Base-by-base conservation (phyloP, 1,139 yeast genomes). In the Yamadazyma triangularis region DNA sequence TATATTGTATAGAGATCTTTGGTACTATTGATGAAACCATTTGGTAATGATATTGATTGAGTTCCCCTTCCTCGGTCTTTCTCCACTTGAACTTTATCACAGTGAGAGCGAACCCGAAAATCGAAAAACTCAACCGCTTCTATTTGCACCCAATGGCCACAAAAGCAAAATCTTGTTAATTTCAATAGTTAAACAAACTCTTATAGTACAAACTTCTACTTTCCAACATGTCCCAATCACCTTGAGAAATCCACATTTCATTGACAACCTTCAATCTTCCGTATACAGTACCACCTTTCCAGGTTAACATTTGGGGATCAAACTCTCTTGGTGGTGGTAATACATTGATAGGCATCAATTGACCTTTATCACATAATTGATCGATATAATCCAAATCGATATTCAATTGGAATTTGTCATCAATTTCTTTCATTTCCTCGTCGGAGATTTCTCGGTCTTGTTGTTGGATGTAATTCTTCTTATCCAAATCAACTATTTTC, bases 271-370 rank as follows among this genome's bases (percentile, higher is more conserved):
- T 88, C 42, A 91, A 70, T 45, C 94, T 51, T 2, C 89, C 79
- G 52, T 77, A 83, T 12, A 91, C 96, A 32, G 89, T 72, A 2
- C 93, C 97, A 23, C 98, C 98, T 54, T 86, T 89, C 97, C 98
- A 91, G 2, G 81, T 71, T 36, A 91, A 60, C 45, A 79, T 68
- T 28, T 77, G 74, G 0, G 97, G 95, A 50, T 89, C 96, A 60
- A 87, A 80, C 33, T 88, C 96, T 39, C 89, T 70, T 15, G 97
- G 95, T 8, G 93, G 77, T 2, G 96, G 89, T 49, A 89, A 60
- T 2, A 81, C 80, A 34, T 73, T 79, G 7, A 80, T 75, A 2
- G 75, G 69, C 15, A 73, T 57, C 5, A 64, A 53, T 16, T 62
- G 59, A 2, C 76, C 73, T 31, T 62, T 58, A 24, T 72, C 77